Conservation (phyloP, 306 rosid genomes). For the Lathyrus oleraceus region DNA sequence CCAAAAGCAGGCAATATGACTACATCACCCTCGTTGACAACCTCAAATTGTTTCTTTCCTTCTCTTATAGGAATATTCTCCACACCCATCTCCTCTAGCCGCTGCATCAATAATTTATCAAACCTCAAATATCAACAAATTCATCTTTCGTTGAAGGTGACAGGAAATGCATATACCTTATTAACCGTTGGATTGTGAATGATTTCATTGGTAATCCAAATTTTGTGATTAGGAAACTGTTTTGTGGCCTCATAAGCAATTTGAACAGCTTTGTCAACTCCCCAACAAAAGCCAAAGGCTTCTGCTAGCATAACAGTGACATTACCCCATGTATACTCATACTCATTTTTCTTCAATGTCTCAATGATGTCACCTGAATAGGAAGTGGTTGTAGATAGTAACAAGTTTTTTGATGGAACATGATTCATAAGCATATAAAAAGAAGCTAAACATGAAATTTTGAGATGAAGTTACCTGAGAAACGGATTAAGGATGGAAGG, state of each 20-base stretch:
- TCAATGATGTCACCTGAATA: conserved; percentile 85
- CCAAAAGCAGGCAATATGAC: conserved; percentile 98
- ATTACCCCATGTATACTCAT: conserved; percentile 83
- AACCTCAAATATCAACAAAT: background rate
- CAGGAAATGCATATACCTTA: conserved; percentile 51
- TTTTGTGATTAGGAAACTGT: conserved; percentile 77
- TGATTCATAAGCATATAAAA: too few relatives aligned
- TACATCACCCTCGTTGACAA: conserved; percentile 76
- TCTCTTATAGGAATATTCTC: conserved; percentile 64
- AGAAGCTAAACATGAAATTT: too few relatives aligned
- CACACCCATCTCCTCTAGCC: conserved; percentile 86
- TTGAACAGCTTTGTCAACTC: conserved; percentile 97
- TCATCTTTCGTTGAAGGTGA: background rate
- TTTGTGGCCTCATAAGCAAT: conserved; percentile 97
- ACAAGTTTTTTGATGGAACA: too few relatives aligned
- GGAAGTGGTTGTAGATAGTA: too few relatives aligned
- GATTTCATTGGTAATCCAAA: conserved; percentile 95
- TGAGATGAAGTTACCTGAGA: too few relatives aligned
- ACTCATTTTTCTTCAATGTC: conserved; percentile 74
- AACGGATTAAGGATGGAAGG: too few relatives aligned
- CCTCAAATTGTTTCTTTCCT: conserved; percentile 77
- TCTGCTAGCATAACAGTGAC: conserved; percentile 94
- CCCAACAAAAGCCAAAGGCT: conserved; percentile 95
- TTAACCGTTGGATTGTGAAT: conserved; percentile 97
- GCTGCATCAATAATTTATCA: conserved; percentile 45